These are phyloP conservation scores for Strobilomyces confusus DNA, from an alignment of 768 basidiomycete genomes.

Conservation along the genomic window DNA sequence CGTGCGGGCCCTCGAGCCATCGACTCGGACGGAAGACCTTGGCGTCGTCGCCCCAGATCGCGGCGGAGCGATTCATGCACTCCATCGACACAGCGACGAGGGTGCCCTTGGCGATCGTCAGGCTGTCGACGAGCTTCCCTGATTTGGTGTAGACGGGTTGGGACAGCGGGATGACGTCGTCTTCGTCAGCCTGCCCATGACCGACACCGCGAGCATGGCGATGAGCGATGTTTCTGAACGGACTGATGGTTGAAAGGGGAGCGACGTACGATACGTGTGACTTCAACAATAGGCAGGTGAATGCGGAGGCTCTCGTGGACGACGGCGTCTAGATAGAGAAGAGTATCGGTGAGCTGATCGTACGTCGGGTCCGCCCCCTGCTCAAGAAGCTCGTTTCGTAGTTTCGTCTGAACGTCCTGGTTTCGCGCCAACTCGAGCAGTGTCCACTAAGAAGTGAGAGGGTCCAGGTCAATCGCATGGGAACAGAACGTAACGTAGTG, in stretches of 20 bases:
- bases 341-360: slow-evolving; percentile 44
- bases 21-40: slow-evolving; percentile 57
- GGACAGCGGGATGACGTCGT: slow-evolving; percentile 56
- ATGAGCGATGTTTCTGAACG: not conserved
- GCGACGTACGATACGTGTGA: slow-evolving; percentile 11
- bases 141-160: slow-evolving; percentile 39
- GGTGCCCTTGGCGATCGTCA: slow-evolving; percentile 47
- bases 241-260: not conserved
- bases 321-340: slow-evolving; percentile 43
- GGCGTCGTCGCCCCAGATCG: slow-evolving; percentile 59
- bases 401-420: slow-evolving; percentile 23
- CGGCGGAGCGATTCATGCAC: slow-evolving; percentile 46
- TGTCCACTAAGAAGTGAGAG: slow-evolving; percentile 40
- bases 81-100: slow-evolving; percentile 40
- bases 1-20: slow-evolving; percentile 42
- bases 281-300: slow-evolving; percentile 34
- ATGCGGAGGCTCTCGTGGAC: not conserved
- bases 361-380: slow-evolving; percentile 47
- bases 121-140: slow-evolving; percentile 34
- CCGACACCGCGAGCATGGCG: not conserved
- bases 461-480: not conserved
- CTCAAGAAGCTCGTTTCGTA: slow-evolving; percentile 48
- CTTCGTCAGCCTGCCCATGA: slow-evolving; percentile 38
- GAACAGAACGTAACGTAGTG: not conserved
- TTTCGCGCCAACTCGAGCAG: slow-evolving; percentile 48